These are phyloP conservation scores for Puccinia sorghi DNA, from an alignment of 1,284 basidiomycete species.

Conservation along the genomic window DNA sequence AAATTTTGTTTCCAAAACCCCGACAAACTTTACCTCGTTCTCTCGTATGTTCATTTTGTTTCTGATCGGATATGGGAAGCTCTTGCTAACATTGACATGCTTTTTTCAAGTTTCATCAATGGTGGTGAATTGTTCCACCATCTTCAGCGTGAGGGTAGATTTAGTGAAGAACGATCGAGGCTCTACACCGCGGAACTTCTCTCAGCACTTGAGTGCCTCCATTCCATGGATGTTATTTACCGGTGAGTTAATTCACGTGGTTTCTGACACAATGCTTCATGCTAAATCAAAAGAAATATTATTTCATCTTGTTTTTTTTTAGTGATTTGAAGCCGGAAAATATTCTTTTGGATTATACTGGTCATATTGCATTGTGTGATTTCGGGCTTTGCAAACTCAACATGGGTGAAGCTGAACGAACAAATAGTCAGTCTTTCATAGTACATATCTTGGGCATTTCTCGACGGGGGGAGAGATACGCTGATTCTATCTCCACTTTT, in stretches of 20 bases:
- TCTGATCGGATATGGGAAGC: neutral
- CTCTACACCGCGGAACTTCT: slow-evolving; percentile 96
- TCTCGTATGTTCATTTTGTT: slow-evolving; percentile 63
- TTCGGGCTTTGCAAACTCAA: slow-evolving; percentile 97
- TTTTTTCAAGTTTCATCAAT: slow-evolving; percentile 72
- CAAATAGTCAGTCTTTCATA: slow-evolving; percentile 39
- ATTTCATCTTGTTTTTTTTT: neutral
- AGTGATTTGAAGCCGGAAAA: slow-evolving; percentile 95
- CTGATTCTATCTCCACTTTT: neutral
- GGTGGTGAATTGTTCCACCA: slow-evolving; percentile 99
- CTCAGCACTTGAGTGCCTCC: slow-evolving; percentile 88
- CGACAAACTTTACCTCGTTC: slow-evolving; percentile 91
- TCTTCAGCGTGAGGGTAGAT: slow-evolving; percentile 88
- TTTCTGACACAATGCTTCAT: neutral
- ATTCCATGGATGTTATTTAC: slow-evolving; percentile 97
- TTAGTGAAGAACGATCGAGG: slow-evolving; percentile 83
- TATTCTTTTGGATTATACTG: slow-evolving; percentile 92
- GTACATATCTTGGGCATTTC: neutral
- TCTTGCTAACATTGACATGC: neutral
- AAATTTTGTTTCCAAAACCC: slow-evolving; percentile 99
- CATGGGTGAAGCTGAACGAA: slow-evolving; percentile 60
- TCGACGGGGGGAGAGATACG: neutral
- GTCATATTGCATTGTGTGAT: slow-evolving; percentile 93
- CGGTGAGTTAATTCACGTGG: slow-evolving; percentile 55
- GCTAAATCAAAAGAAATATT: neutral